Evolutionary conservation across 2,329 filamentous ascomycete species (phyloP).

Genomic region (Calonectria pteridis): DNA sequence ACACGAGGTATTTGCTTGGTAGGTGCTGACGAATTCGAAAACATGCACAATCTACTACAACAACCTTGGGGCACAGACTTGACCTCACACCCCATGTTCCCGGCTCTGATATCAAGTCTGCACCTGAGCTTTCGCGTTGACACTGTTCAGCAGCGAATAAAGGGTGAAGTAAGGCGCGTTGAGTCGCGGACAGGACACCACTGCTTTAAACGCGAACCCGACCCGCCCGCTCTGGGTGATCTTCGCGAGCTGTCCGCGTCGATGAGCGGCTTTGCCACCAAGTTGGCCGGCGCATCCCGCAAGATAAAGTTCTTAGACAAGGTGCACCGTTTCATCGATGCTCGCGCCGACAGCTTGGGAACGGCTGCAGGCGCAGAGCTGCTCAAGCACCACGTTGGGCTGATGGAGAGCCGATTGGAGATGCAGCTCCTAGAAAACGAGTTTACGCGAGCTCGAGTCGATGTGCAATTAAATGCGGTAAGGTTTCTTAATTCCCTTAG

Average conservation of each 20-base stretch:
- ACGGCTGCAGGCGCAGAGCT: background rate
- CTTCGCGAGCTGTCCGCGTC: background rate
- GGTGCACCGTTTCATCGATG: background rate
- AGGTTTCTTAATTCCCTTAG: background rate
- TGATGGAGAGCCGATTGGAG: background rate
- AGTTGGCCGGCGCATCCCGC: background rate
- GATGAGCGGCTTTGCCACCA: background rate
- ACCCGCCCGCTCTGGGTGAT: background rate
- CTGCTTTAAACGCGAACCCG: background rate
- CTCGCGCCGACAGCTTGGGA: background rate
- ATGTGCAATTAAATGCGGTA: background rate
- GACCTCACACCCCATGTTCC: background rate
- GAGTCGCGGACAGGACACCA: conserved; percentile 5
- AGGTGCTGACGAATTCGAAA: background rate
- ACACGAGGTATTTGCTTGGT: background rate
- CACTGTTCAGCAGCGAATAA: background rate
- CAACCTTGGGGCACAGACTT: background rate
- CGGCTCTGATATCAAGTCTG: background rate
- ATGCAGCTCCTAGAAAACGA: conserved; percentile 8
- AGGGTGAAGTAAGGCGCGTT: background rate
- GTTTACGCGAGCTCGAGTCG: background rate
- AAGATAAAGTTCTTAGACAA: background rate
- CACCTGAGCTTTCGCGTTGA: background rate
- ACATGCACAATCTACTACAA: background rate
- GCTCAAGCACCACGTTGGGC: background rate